Evolutionary conservation across 176 grass and related monocot genomes (phyloP), one percentile per base, ranked within the genome.

Genomic region (Luzula sylvatica): DNA sequence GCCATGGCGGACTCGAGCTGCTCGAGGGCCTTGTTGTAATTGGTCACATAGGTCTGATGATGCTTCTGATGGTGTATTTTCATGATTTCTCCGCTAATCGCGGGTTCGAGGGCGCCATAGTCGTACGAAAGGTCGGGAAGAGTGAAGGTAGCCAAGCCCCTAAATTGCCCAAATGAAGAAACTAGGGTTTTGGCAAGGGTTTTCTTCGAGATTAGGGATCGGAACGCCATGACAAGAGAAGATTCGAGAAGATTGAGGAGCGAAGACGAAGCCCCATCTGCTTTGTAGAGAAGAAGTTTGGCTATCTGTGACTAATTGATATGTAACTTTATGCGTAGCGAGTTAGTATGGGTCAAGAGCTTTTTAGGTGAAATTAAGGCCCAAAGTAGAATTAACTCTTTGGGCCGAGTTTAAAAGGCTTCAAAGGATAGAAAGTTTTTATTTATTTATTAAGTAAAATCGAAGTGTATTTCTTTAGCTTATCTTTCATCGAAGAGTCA

Each of bases 21-120:
- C 81, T 98, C 85, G 9, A 98, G 85, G 17, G 92, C 86, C 66
- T 90, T 98, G 67, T 98, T 98, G 85, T 90, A 98, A 75, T 98
- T 98, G 58, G 92, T 72, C 32, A 98, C 76, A 52, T 98, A 98
- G 54, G 92, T 76, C 68, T 87, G 85, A 68, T 98, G 92, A 59
- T 98, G 92, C 75, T 98, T 98, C 68, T 90, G 78, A 66, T 98
- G 92, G 81, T 98, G 92, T 52, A 98, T 59, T 26, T 38, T 60
- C 92, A 98, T 98, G 72, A 98, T 98, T 68, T 90, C 92, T 8
- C 78, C 86, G 40, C 81, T 86, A 75, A 98, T 86, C 32, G 42
- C 78, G 29, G 92, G 86, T 47, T 98, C 92, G 55, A 98, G 86
- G 7, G 81, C 86, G 55, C 78, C 75, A 62, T 72, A 98, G 78